Evolutionary conservation across 148 eudicot genomes (phyloP), one percentile per base, ranked within the genome.

Genomic region (Nyssa sinensis): DNA sequence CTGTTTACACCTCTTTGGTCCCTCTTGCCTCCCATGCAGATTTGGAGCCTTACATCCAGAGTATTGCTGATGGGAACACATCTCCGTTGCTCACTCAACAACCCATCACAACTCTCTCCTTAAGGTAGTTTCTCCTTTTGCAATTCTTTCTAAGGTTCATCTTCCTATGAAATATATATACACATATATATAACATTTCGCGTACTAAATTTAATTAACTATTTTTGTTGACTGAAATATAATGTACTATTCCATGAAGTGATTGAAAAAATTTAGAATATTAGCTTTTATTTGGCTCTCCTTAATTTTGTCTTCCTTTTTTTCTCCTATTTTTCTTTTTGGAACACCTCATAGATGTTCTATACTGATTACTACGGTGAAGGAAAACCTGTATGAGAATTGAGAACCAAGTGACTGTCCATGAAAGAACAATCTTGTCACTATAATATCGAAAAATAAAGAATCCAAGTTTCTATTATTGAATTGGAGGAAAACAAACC

Each of bases 21-120:
- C 97, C 97, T 19, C 75, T 92, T 17, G 79, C 68, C 7, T 74
- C 79, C 75, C 97, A 92, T 84, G 87, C 84, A 73, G 97, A 92
- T 86, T 70, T 90, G 55, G 92, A 89, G 81, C 90, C 94, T 71
- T 90, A 85, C 76, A 82, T 92, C 64, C 84, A 79, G 19, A 85
- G 89, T 30, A 86, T 92, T 37, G 90, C 88, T 25, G 87, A 89
- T 76, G 97, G 94, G 1, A 89, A 86, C 14, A 74, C 79, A 7
- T 74, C 83, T 23, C 83, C 89, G 10, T 74, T 89, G 12, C 85
- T 92, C 67, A 92, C 97, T 70, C 85, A 81, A 71, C 82, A 88
- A 17, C 88, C 90, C 41, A 88, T 92, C 37, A 85, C 90, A 0
- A 83, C 84, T 71, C 81, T 92, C 75, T 89, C 97, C 59, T 78